A percentile compares a stretch with the other conserved stretches of the same genome.
phyloP scores from a whole-genome alignment of 176 grass and related monocot species.

The Melocanna baccifera region DNA sequence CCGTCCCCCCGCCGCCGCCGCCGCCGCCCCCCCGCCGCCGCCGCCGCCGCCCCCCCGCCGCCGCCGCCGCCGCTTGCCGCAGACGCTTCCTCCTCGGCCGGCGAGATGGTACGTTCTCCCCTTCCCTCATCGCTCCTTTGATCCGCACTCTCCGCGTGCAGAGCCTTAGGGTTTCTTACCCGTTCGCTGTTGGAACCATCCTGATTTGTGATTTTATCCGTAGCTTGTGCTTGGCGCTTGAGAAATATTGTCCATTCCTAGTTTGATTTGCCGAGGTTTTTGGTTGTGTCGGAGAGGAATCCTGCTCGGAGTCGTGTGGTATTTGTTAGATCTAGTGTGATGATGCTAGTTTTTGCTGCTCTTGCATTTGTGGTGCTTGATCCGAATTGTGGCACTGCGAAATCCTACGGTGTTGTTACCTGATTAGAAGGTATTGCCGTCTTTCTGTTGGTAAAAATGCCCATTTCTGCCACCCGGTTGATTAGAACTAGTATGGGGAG shows the following conservation, averaged over 20 bases:
- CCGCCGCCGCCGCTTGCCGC: background rate
- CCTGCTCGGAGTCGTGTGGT: background rate
- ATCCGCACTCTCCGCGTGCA: background rate
- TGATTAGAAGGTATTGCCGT: background rate
- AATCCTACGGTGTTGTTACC: background rate
- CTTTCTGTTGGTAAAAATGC: background rate
- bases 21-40: background rate
- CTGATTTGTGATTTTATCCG: background rate
- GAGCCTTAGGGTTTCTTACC: background rate
- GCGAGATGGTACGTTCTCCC: constrained; percentile 4
- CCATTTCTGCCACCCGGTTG: background rate
- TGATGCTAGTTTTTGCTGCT: background rate
- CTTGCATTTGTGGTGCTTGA: no score
- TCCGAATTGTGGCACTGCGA: background rate
- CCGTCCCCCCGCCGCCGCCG: background rate
- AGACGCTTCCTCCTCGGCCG: constrained; percentile 1
- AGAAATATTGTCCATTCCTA: background rate
- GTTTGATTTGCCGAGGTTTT: background rate
- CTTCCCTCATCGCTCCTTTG: background rate
- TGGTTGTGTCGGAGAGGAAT: background rate
- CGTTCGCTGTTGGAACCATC: background rate
- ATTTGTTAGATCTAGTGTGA: background rate
- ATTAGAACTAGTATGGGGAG: background rate
- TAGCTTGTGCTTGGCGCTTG: background rate
- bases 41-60: background rate